Evolutionary conservation across 2,329 filamentous ascomycete genomes (phyloP).

Genomic region (Lachnellula occidentalis): DNA sequence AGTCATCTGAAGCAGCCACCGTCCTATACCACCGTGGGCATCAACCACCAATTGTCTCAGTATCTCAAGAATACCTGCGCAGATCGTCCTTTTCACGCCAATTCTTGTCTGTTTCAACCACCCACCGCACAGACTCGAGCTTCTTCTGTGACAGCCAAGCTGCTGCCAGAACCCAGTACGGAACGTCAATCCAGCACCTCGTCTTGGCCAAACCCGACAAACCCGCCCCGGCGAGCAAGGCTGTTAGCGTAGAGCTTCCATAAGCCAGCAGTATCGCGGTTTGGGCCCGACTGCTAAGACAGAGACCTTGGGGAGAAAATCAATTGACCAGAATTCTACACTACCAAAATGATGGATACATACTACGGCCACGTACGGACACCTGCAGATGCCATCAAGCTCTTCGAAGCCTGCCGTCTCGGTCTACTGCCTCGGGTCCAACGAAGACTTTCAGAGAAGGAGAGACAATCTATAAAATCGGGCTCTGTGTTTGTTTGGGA

Average conservation of each 20-base stretch:
- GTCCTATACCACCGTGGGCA: slow-evolving; percentile 3
- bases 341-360: slow-evolving; percentile 70
- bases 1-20: slow-evolving; percentile 24
- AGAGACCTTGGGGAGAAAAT: background rate
- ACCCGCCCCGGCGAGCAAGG: too few species aligned
- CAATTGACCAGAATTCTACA: slow-evolving; percentile 8
- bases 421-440: slow-evolving; percentile 89
- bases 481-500: slow-evolving; percentile 99
- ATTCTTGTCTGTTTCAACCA: slow-evolving; percentile 4
- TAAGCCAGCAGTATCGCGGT: background rate
- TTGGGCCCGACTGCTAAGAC: background rate
- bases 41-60: slow-evolving; percentile 24
- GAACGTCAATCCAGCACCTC: slow-evolving; percentile 5
- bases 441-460: slow-evolving; percentile 93
- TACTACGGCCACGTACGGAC: slow-evolving; percentile 93
- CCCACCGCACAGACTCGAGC: slow-evolving; percentile 16
- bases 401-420: slow-evolving; percentile 94
- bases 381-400: slow-evolving; percentile 92
- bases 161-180: slow-evolving; percentile 8
- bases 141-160: slow-evolving; percentile 12
- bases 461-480: slow-evolving; percentile 90
- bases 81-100: slow-evolving; percentile 6
- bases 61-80: slow-evolving; percentile 14
- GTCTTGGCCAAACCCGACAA: background rate
- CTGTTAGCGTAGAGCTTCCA: too few species aligned